These are phyloP conservation scores for Elymus sibiricus DNA, from an alignment of 176 grass and related monocot species.

Conservation along the genomic window DNA sequence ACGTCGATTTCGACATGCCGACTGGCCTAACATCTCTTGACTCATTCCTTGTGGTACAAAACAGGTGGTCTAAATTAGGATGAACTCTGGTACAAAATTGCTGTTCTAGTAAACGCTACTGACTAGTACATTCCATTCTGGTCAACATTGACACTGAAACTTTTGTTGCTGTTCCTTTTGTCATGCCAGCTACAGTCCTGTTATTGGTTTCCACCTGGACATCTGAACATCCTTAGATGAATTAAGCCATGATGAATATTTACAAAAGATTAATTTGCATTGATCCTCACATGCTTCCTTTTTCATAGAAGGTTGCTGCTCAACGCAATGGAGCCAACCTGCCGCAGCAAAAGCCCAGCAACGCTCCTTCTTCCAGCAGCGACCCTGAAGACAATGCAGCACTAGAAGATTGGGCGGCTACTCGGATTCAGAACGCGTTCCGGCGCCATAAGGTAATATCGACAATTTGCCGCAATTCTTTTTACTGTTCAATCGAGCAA, in stretches of 20 bases:
- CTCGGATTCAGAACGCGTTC: constrained; percentile 68
- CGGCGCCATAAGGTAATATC: constrained; percentile 61
- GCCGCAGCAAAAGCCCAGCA: constrained; percentile 46
- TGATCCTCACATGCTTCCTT: constrained; percentile 3
- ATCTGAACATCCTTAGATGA: neutral
- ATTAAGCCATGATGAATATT: neutral
- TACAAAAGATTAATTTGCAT: constrained; percentile 5
- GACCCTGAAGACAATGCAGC: constrained; percentile 50
- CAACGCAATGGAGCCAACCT: constrained; percentile 43
- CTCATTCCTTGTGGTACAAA: neutral
- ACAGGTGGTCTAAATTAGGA: neutral
- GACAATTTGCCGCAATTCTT: neutral
- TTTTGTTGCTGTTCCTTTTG: neutral
- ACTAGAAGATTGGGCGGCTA: constrained; percentile 71
- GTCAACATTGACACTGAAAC: neutral
- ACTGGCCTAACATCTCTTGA: neutral
- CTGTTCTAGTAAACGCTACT: neutral
- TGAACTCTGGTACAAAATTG: neutral
- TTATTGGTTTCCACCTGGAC: neutral
- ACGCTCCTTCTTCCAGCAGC: constrained; percentile 55
- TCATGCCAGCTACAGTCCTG: neutral
- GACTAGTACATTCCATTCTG: constrained; percentile 1
- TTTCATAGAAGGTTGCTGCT: constrained; percentile 30
- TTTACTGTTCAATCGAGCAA: neutral
- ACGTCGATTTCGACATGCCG: neutral